Evolutionary conservation across 164 flowering plant genomes (phyloP).

Genomic region (Stephania japonica): DNA sequence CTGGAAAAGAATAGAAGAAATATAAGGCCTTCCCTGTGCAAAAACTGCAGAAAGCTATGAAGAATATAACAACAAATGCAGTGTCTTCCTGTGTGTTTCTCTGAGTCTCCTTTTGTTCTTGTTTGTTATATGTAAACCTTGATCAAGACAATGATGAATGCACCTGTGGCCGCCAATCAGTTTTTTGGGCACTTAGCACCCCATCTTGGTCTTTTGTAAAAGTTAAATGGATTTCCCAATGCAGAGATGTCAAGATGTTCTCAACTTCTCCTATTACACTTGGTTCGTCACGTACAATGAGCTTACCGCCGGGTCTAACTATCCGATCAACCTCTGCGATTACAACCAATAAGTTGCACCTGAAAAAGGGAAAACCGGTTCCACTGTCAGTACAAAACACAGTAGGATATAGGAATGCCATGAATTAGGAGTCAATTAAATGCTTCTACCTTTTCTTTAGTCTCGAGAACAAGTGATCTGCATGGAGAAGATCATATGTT

Average conservation of each 20-base stretch:
- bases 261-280: constrained; percentile 51
- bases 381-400: neutral
- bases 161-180: constrained; percentile 53
- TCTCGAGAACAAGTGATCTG: constrained; percentile 81
- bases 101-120: neutral
- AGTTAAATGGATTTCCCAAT: constrained; percentile 74
- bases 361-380: constrained; percentile 21
- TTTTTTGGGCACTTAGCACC: constrained; percentile 67
- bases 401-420: neutral
- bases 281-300: constrained; percentile 71
- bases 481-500: constrained; percentile 83
- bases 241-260: constrained; percentile 61
- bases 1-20: constrained; percentile 6
- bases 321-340: constrained; percentile 79
- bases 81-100: neutral
- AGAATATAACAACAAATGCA: neutral
- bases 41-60: constrained; percentile 6
- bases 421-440: neutral
- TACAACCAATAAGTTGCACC: constrained; percentile 61
- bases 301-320: constrained; percentile 75
- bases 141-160: constrained; percentile 34
- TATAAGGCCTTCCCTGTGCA: constrained; percentile 3
- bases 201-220: constrained; percentile 63
- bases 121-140: neutral
- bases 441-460: constrained; percentile 47